Evolutionary conservation across 2,329 filamentous ascomycete species (phyloP).

Genomic region (Exophiala calicioides): DNA sequence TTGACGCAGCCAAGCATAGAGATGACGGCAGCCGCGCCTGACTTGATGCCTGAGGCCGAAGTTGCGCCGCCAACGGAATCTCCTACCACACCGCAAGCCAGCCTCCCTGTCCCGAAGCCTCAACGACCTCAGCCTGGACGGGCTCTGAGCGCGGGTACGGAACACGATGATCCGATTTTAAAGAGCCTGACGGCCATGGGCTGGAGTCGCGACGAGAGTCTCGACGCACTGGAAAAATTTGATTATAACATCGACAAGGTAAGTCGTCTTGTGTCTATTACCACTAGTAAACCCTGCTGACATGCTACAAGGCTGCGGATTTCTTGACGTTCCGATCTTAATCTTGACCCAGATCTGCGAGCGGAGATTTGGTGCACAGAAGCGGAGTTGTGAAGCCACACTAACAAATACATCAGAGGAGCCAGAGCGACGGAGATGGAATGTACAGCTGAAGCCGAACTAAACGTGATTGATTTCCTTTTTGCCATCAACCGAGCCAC

Average conservation of each 20-base stretch:
- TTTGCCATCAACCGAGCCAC: too few species aligned
- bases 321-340: slow-evolving; percentile 32
- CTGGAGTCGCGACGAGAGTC: slow-evolving; percentile 70
- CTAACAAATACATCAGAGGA: too few species aligned
- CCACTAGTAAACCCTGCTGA: not conserved
- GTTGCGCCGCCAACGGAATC: slow-evolving; percentile 5
- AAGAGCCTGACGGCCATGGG: slow-evolving; percentile 91
- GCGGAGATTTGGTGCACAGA: too few species aligned
- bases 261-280: slow-evolving; percentile 40
- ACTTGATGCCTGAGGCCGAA: too few species aligned
- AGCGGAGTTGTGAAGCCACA: too few species aligned
- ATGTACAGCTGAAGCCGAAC: too few species aligned
- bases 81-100: not conserved
- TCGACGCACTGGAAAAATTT: slow-evolving; percentile 85
- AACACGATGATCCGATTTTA: slow-evolving; percentile 87
- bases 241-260: slow-evolving; percentile 97
- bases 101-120: slow-evolving; percentile 10
- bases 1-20: too few species aligned
- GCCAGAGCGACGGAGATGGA: too few species aligned
- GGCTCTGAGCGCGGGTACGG: slow-evolving; percentile 70
- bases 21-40: not conserved
- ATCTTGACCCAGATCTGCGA: not conserved
- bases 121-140: slow-evolving; percentile 39
- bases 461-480: too few species aligned
- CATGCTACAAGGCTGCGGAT: slow-evolving; percentile 34